Base-by-base conservation (phyloP, 148 eudicot genomes). In the Fagopyrum esculentum region DNA sequence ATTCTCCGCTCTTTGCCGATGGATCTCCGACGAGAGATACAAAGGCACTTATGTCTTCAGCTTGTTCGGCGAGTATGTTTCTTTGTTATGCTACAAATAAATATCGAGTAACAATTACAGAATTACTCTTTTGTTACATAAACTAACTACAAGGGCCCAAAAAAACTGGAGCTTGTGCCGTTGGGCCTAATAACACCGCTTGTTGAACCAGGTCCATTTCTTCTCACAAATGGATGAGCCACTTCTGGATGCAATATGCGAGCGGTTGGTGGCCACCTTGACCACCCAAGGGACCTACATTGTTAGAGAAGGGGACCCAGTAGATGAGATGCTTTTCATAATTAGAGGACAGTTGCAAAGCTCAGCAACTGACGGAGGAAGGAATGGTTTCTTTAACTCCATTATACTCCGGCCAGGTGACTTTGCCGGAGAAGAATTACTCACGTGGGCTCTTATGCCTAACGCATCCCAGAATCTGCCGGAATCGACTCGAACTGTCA, bases 41-140 rank as follows among this genome's bases (percentile, higher is more conserved):
- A 85, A 75, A 85, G 93, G 22, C 97, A 94, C 69, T 86, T 92
- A 1, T 94, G 93, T 78, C 91, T 94, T 13, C 85, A 89, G 50
- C 93, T 94, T 77, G 93, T 94, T 82, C 89, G 92, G 12, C 89
- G 98, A 26, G 98, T 92, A 91, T n/a, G 97, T 83, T 75, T 81
- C 17, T 63, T 77, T 56, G 43, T 19, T 69, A 56, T 35, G 40
- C 40, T 22, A 22, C 26, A 22, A 22, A 22, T 22, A 22, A 22
- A 22, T 22, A 22, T 22, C 0, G 26, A 22, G 26, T 22, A 22
- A 22, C 26, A 22, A 22, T 22, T 22, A 22, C 26, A 22, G 26
- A 22, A 22, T 22, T 22, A 22, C 26, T 22, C 26, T 22, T 22
- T 22, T 22, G 26, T 22, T 22, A 22, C 26, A 22, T 22, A 22